These are phyloP conservation scores for Erigeron philadelphicus DNA, from an alignment of 140 eudicot species.

Conservation along the genomic window DNA sequence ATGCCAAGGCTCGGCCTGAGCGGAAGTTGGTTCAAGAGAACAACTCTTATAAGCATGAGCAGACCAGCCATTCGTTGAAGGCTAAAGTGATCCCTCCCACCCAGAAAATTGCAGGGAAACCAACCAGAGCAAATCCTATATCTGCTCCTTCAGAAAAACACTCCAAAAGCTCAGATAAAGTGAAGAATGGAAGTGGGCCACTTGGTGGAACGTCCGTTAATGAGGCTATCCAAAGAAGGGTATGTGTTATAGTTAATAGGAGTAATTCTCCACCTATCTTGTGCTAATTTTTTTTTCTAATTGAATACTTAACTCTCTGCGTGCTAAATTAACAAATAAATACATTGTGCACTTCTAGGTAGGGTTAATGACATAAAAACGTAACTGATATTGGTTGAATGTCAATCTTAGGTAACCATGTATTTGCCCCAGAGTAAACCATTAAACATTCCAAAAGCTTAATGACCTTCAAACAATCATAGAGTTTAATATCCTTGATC, in stretches of 20 bases:
- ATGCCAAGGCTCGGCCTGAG: constrained; percentile 41
- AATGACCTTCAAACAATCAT: background rate
- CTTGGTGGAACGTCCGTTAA: constrained; percentile 49
- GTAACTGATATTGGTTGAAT: background rate
- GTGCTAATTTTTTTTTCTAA: background rate
- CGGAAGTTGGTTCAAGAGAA: constrained; percentile 30
- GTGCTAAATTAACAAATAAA: background rate
- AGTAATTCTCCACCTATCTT: background rate
- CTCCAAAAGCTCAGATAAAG: constrained; percentile 50
- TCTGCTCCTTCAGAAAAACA: constrained; percentile 43
- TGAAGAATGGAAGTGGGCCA: constrained; percentile 26
- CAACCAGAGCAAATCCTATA: constrained; percentile 44
- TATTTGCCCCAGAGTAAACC: background rate
- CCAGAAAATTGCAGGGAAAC: constrained; percentile 44
- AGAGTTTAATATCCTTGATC: background rate
- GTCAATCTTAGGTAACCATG: background rate
- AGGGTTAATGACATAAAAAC: background rate
- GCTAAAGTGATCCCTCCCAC: constrained; percentile 41
- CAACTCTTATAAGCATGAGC: constrained; percentile 27
- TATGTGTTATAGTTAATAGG: constrained; percentile 24
- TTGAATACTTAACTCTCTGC: background rate
- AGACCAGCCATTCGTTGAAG: constrained; percentile 43
- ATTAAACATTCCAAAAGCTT: too few relatives aligned
- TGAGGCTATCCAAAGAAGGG: constrained; percentile 74
- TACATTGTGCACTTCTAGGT: background rate